Evolutionary conservation across 345 rosid species (phyloP), one percentile per base, ranked within the genome.

Genomic region (Eucalyptus polyanthemos): DNA sequence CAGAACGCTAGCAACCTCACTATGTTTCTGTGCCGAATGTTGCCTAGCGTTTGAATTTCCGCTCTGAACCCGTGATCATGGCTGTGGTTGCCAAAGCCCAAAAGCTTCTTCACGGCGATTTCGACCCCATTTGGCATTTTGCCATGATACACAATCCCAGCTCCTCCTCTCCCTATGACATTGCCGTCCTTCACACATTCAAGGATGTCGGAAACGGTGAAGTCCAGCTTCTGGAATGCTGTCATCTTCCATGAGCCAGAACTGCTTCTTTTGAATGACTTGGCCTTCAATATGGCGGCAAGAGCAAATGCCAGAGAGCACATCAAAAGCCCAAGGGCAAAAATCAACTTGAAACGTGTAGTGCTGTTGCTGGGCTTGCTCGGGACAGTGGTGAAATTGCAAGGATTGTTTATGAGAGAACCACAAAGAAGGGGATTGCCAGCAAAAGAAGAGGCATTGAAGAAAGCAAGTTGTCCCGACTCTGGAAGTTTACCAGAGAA

Each of bases 401-500:
- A 97, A 21, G 96, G 95, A 87, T 94, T 93, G 89, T 93, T 93
- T 54, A 92, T 93, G 92, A 94, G 91, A 85, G 95, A 90, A n/a
- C 97, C 98, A 86, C 99, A 97, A 69, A 97, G 99, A 86, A 92
- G 94, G 91, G 99, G 97, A 89, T 97, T 97, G 13, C 97, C 99
- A 0, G 93, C 92, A 88, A 96, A 97, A 80, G 99, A 95, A 37
- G 99, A 93, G 91, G 95, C 94, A 92, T 97, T 97, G 90, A 97
- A 97, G 94, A 93, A 91, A 17, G 93, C 91, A 91, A 94, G 97
- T 85, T 97, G 99, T 29, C 98, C 99, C 31, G 93, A 91, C 89
- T 95, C 95, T 14, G 99, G 99, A 49, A 97, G 92, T 58, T 92
- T 91, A 53, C 99, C 99, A 1, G 98, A 93, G 91, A 97, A 93